Base-by-base conservation (phyloP, 108 stramenopile genomes). In the Cylindrotheca closterium region DNA sequence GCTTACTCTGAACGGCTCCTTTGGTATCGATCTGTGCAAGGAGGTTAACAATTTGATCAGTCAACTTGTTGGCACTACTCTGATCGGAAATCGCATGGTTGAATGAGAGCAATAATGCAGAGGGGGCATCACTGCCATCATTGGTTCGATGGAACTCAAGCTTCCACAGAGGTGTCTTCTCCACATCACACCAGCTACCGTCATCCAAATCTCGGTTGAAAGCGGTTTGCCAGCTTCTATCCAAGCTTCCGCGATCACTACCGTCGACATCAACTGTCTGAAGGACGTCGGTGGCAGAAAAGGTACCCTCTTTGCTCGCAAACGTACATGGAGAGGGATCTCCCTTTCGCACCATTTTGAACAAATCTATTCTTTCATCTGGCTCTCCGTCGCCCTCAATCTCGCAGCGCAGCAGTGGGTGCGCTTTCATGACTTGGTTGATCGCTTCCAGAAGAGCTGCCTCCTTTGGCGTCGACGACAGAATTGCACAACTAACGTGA, bases 81-180 rank as follows among this genome's bases (percentile, higher is more conserved):
- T 94, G 93, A 66, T 94, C 93, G 15, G 85, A 87, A 56, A 94
- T 88, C 56, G 86, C 86, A 61, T 94, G 93, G 65, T 94, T 94
- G 56, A 87, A 85, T 8, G 84, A 73, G 63, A 91, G 88, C 19
- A 94, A 29, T 1, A 94, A 27, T 15, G 88, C 93, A 49, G 85
- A 86, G 0, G 74, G 78, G 8, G 71, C 68, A 17, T 74, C 57
- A 0, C 1, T 31, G 17, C 19, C 57, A 17, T 60, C 73, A 21
- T 63, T 46, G 19, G 68, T 60, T 31, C 87, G 76, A 62, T 87
- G 81, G 42, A 85, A 50, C 49, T 87, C 83, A 46, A 91, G 57
- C 60, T 78, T 87, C 89, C 89, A 91, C 58, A 91, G 56, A 1
- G 86, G 89, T 4, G 84, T 88, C 3, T 18, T 55, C 4, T 56